Evolutionary conservation across 2,329 filamentous ascomycete species (phyloP), one percentile per base, ranked within the genome.

Genomic region (Tolypocladium inflatum): DNA sequence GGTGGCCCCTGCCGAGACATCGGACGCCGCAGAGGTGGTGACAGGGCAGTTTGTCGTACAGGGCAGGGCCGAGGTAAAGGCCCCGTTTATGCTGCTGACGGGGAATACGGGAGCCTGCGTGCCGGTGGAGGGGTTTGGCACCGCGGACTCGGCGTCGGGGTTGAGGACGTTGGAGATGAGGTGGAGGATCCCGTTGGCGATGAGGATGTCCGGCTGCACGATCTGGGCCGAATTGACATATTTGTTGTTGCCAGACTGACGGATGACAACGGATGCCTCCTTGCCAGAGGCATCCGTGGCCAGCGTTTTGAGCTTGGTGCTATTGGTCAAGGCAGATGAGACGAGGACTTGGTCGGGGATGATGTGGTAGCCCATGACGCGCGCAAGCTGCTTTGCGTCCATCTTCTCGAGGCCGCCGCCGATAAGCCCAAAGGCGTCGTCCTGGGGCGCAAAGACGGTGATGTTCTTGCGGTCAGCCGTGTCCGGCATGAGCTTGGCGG

Each of bases 371-470:
- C 76, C 71, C 39, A 89, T 75, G 55, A 89, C 77, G 35, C 68
- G 69, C 2, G 75, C 68, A 1, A 88, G 73, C 17, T 82, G 69
- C 5, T 76, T 68, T 0, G 70, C 66, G 30, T 74, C 75, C 37
- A 86, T 68, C 58, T 76, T 76, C 35, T 70, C 67, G 13, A 84
- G 66, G 33, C 78, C 72, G 55, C 76, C 81, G 58, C 79, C 82
- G 50, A 88, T 81, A 33, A 73, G 70, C 39, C 78, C 73, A 72
- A 88, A 84, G 15, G 84, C 84, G 2, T 73, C 73, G 67, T 87
- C 84, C 66, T 73, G 78, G 2, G 86, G 86, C 0, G 80, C 84
- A 62, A 89, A 88, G 61, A 89, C 76, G 57, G 86, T 89, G 43
- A 88, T 62, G 65, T 71, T 69, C 43, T 70, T 66, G 9, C 71